Evolutionary conservation across 2,329 filamentous ascomycete species (phyloP).

Genomic region (Fusarium cicatricum): DNA sequence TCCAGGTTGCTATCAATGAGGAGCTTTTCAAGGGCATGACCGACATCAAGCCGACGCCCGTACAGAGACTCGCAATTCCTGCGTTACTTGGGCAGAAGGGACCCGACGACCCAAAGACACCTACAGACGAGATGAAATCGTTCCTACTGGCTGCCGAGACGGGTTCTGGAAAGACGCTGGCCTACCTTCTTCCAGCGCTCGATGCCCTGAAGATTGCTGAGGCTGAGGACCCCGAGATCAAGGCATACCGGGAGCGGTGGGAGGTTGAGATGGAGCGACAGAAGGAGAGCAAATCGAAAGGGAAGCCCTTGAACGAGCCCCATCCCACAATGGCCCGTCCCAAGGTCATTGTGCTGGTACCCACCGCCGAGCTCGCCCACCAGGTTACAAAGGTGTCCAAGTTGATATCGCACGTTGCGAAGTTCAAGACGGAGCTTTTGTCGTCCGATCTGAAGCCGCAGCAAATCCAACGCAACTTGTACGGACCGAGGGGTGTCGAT

Average conservation of each 20-base stretch:
- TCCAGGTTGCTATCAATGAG: constrained; percentile 74
- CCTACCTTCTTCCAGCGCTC: constrained; percentile 86
- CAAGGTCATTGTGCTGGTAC: constrained; percentile 84
- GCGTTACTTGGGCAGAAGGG: constrained; percentile 70
- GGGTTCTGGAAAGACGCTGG: constrained; percentile 94
- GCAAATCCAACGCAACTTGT: constrained; percentile 85
- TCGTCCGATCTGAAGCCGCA: constrained; percentile 79
- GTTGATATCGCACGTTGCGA: constrained; percentile 81
- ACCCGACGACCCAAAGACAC: constrained; percentile 36
- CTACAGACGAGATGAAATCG: constrained; percentile 52
- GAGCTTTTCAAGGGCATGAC: constrained; percentile 80
- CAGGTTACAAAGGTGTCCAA: constrained; percentile 88
- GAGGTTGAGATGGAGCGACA: constrained; percentile 66
- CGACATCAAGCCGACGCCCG: constrained; percentile 83
- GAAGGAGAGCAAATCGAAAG: constrained; percentile 60
- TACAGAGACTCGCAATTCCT: constrained; percentile 90
- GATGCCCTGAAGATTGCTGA: constrained; percentile 86
- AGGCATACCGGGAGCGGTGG: constrained; percentile 63
- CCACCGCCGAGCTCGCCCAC: constrained; percentile 88
- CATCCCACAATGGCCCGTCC: constrained; percentile 81
- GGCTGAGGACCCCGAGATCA: constrained; percentile 63
- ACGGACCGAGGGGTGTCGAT: constrained; percentile 82
- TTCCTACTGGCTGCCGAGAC: constrained; percentile 95
- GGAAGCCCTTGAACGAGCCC: constrained; percentile 72
- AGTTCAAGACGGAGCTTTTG: constrained; percentile 85